Evolutionary conservation across 208 protist species (phyloP).

Genomic region (Wallacemonas sp.): DNA sequence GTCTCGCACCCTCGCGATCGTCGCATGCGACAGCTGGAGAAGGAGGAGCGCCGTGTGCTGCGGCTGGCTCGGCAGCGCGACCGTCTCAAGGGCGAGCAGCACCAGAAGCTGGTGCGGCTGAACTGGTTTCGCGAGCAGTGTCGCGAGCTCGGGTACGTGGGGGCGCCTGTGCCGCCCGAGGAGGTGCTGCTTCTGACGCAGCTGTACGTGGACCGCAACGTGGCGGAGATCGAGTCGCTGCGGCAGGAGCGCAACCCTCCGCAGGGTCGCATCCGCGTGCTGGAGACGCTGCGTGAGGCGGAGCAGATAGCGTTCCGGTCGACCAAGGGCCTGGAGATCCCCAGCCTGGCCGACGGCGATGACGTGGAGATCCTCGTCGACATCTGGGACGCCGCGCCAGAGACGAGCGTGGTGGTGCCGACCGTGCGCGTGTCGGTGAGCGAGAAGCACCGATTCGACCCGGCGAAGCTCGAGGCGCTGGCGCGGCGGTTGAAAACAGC

Average conservation of each 20-base stretch:
- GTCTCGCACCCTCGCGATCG: constrained; percentile 66
- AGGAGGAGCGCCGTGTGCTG: constrained; percentile 42
- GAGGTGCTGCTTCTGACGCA: constrained; percentile 35
- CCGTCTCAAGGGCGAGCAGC: constrained; percentile 27
- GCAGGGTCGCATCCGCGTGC: constrained; percentile 53
- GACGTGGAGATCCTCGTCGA: constrained; percentile 64
- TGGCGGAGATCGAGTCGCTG: constrained; percentile 51
- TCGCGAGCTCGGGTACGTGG: constrained; percentile 36
- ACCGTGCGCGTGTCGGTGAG: constrained; percentile 7
- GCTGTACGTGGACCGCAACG: constrained; percentile 67
- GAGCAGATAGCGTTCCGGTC: constrained; percentile 60
- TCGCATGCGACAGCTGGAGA: constrained; percentile 69
- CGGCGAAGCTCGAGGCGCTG: constrained; percentile 25
- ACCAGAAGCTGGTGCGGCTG: constrained; percentile 45
- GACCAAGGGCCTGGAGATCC: constrained; percentile 53
- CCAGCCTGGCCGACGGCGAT: constrained; percentile 43
- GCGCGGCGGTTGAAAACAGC: constrained; percentile 29
- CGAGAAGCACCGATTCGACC: not conserved
- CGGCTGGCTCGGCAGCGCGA: constrained; percentile 34
- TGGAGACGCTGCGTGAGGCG: constrained; percentile 51
- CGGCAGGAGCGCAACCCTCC: constrained; percentile 52
- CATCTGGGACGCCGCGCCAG: constrained; percentile 68
- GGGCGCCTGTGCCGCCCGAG: constrained; percentile 29
- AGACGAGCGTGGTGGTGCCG: constrained; percentile 42
- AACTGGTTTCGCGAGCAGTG: constrained; percentile 83